Evolutionary conservation across 2,329 filamentous ascomycete species (phyloP), one percentile per base, ranked within the genome.

Genomic region (Colletotrichum cereale): DNA sequence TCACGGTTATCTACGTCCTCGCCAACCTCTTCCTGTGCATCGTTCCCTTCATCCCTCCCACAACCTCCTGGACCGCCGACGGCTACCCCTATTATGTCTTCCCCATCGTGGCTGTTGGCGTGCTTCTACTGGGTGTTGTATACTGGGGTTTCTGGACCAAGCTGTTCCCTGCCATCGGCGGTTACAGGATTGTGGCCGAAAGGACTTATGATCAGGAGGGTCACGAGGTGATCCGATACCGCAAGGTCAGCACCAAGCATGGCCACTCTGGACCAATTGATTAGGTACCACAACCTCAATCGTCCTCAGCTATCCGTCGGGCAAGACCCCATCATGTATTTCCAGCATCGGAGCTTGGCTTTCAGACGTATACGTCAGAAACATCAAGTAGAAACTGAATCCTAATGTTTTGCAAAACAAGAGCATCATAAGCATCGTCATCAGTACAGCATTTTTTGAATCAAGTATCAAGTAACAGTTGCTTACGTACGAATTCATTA

Each of bases 51-150:
- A 84, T 90, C 55, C 87, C 88, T 2, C 88, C 87, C 0, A 81
- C 82, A 42, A 83, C 82, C 2, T 82, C 80, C 74, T 84, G 82
- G 80, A 82, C 84, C 62, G 82, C 82, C 0, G 82, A 85, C 16
- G 84, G 85, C 0, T 89, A 89, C 50, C 86, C 86, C 2, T 89
- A 89, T 79, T 90, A 86, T 68, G 80, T 88, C 0, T 88, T 88
- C 74, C 87, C 87, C 0, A 82, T 88, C 0, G 86, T 89, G 0
- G 87, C 86, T 0, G 83, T 88, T 0, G 83, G 82, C 0, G 85
- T 89, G 8, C 75, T 89, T 34, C 61, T 87, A 0, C 77, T 88
- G 0, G 88, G 88, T 2, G 84, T 71, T 0, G 62, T 86, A 2
- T 90, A 89, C 77, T 90, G 88, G 87, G 65, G 78, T 0, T 75